Percentiles rank a stretch among this genome's conserved stretches.
Conservation (phyloP, 225 moss, liverwort and hornwort species). For the Bryum argenteum region DNA sequence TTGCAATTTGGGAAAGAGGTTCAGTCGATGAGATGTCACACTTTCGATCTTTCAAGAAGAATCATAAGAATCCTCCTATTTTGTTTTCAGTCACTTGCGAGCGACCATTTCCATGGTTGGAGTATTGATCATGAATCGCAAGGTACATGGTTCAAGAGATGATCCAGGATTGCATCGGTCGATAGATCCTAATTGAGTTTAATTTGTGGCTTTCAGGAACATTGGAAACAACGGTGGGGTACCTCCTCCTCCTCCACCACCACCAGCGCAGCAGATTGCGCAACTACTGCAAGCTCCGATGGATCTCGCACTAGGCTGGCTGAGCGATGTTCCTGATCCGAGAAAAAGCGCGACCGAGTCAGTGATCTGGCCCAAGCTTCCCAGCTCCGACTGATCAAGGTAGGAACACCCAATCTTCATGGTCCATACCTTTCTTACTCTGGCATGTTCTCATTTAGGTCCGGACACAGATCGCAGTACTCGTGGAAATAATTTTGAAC, state of each 20-base stretch:
- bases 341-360: constrained; percentile 6
- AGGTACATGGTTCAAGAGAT: neutral
- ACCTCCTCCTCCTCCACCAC: neutral
- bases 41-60: no score
- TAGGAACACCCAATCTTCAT: neutral
- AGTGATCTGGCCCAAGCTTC: constrained; percentile 25
- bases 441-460: no score
- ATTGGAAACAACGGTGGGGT: constrained; percentile 8
- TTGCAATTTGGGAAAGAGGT: no score
- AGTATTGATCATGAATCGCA: neutral
- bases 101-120: no score
- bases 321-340: constrained; percentile 28
- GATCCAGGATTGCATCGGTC: neutral
- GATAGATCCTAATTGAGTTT: neutral
- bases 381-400: neutral
- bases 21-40: no score
- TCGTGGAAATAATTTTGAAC: neutral
- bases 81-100: no score
- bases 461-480: no score
- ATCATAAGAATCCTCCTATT: no score
- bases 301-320: constrained; percentile 19
- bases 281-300: neutral
- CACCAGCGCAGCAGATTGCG: neutral
- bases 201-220: constrained; percentile 24
- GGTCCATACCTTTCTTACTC: no score